Evolutionary conservation across 495 filamentous ascomycete species (phyloP).

Genomic region (Pyrenula massariospora): DNA sequence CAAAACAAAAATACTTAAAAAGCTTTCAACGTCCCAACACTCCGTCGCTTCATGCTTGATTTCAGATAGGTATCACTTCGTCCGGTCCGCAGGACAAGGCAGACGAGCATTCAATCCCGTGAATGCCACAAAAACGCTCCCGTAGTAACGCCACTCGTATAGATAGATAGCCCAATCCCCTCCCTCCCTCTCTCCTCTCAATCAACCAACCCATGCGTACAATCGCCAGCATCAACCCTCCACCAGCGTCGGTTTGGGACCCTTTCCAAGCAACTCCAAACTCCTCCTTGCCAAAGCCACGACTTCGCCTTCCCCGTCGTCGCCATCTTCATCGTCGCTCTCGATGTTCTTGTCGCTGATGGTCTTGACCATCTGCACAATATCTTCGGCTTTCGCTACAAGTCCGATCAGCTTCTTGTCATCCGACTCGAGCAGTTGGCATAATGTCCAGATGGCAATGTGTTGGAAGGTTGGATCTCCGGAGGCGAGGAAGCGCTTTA

Average conservation of each 20-base stretch:
- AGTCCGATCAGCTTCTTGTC: conserved; percentile 72
- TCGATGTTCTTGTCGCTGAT: conserved; percentile 87
- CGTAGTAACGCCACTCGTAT: too few species aligned
- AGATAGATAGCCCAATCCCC: too few species aligned
- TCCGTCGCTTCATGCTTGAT: background rate
- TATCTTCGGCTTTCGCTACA: conserved; percentile 76
- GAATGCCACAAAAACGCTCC: too few species aligned
- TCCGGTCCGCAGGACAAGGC: too few species aligned
- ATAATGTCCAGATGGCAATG: conserved; percentile 95
- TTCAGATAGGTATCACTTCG: background rate
- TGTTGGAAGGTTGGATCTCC: conserved; percentile 97
- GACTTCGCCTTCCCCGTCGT: conserved; percentile 91
- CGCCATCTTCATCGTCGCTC: conserved; percentile 77
- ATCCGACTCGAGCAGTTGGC: conserved; percentile 90
- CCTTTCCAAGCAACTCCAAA: conserved; percentile 69
- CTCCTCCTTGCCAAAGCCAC: conserved; percentile 83
- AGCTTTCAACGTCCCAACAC: background rate
- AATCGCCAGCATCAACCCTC: conserved; percentile 42
- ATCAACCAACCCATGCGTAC: too few species aligned
- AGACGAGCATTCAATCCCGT: too few species aligned
- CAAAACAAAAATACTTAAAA: too few species aligned
- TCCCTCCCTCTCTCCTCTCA: too few species aligned
- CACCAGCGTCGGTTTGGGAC: conserved; percentile 40
- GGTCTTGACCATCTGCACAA: conserved; percentile 78
- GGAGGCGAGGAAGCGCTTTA: conserved; percentile 82